Evolutionary conservation across 2,329 filamentous ascomycete species (phyloP), one percentile per base, ranked within the genome.

Genomic region (Xylaria hypoxylon): DNA sequence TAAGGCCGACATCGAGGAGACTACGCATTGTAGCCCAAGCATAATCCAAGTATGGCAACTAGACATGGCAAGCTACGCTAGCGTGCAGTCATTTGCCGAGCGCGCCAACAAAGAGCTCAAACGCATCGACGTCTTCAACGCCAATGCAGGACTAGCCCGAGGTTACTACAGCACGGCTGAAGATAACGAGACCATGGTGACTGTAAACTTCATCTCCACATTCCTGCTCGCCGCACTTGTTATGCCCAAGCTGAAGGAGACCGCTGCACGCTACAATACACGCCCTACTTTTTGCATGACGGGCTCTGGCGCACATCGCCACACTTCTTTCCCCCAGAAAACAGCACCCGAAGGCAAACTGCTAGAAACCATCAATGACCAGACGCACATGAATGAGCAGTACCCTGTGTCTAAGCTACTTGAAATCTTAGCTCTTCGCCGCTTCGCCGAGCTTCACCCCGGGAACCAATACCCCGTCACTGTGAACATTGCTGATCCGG

Each of bases 131-230:
- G 78, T 80, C 28, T 75, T 82, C 40, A 70, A 84, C 26, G 76
- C 78, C 57, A 86, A 81, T 45, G 79, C 79, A 2, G 78, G 83
- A 1, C 70, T 87, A 3, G 77, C 77, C 0, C 79, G 78, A 0
- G 15, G 6, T 1, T 62, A 74, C 0, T 84, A 77, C 59, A 51
- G 70, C 1, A 33, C 75, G 0, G 76, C 75, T 3, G 84, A 86
- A 60, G 81, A 78, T 0, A 77, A 84, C 44, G 86, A 89, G 75
- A 73, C 69, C 17, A 82, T 75, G 0, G 76, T 89, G 44, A 84
- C 82, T 0, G 80, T 85, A 59, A 89, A 89, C 62, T 83, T 86
- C 10, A 77, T 89, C 62, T 80, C 78, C 13, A 86, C 84, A 0
- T 80, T 87, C 45, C 72, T 89, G 1, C 76, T 89, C 0, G 82